These are phyloP conservation scores for Tetracentron sinense DNA, from an alignment of 164 flowering plant species.

Conservation along the genomic window DNA sequence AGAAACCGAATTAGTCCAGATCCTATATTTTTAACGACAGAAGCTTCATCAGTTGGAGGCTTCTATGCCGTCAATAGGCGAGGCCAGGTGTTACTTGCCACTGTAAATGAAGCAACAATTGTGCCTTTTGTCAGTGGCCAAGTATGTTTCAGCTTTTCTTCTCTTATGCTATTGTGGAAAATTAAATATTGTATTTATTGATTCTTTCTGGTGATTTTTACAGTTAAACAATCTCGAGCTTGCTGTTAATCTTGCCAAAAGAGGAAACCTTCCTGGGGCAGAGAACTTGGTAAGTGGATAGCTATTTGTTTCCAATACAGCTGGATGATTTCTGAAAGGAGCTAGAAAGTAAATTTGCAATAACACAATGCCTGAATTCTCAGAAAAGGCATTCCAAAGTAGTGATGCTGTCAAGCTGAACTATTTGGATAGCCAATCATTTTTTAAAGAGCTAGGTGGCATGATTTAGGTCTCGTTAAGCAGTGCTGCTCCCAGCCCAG, in stretches of 20 bases:
- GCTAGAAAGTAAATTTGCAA: too few species aligned
- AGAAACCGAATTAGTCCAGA: slow-evolving; percentile 98
- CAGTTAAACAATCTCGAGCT: slow-evolving; percentile 95
- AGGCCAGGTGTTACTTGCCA: slow-evolving; percentile 94
- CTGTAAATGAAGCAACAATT: slow-evolving; percentile 89
- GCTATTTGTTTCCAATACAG: background rate
- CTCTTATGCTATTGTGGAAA: background rate
- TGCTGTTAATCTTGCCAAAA: slow-evolving; percentile 95
- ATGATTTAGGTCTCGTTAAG: too few species aligned
- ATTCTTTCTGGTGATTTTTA: slow-evolving; percentile 13
- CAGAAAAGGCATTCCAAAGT: too few species aligned
- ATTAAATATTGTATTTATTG: background rate
- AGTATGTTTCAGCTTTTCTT: slow-evolving; percentile 35
- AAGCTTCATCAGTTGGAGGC: slow-evolving; percentile 93
- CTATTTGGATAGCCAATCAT: too few species aligned
- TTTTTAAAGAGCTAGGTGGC: too few species aligned
- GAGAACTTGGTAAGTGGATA: slow-evolving; percentile 76
- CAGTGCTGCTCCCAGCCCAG: too few species aligned
- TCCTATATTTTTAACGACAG: slow-evolving; percentile 94
- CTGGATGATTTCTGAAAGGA: too few species aligned
- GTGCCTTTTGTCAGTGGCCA: slow-evolving; percentile 97
- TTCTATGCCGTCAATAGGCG: slow-evolving; percentile 96
- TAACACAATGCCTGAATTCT: too few species aligned
- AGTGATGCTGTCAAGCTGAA: too few species aligned
- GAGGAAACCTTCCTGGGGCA: slow-evolving; percentile 99